Evolutionary conservation across 208 protist genomes (phyloP).

Genomic region (Zelonia costaricensis): DNA sequence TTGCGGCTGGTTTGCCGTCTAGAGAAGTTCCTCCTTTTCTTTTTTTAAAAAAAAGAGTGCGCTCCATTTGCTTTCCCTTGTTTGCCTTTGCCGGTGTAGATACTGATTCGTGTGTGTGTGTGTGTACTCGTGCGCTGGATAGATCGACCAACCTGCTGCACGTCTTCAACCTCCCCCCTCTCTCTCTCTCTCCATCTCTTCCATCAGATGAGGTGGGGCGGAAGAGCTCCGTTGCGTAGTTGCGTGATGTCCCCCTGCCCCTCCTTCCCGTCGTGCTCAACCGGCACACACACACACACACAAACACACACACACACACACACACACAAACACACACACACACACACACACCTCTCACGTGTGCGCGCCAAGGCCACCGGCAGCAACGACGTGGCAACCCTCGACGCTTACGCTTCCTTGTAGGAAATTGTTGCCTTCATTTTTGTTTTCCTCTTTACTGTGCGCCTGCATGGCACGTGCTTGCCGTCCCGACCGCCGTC

Average conservation of each 20-base stretch:
- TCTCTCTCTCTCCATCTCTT: neutral
- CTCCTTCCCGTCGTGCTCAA: no score
- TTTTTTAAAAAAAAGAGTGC: neutral
- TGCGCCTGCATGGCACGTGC: no score
- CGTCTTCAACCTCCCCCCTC: neutral
- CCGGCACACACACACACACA: neutral
- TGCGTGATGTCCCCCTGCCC: no score
- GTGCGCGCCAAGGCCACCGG: neutral
- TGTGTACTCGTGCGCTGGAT: no score
- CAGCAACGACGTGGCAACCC: neutral
- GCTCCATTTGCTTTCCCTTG: no score
- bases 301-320: neutral
- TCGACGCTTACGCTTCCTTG: no score
- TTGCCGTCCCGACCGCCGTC: no score
- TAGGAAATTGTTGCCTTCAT: no score
- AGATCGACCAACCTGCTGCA: no score
- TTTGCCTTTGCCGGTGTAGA: neutral
- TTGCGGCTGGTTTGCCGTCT: neutral
- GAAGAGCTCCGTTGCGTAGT: no score
- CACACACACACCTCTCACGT: neutral
- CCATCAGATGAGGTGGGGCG: neutral
- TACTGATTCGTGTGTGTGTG: neutral
- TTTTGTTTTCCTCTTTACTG: no score
- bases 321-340: constrained; percentile 2
- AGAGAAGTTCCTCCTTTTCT: neutral